Conservation (phyloP, 495 filamentous ascomycete species). For the Xylaria curta region DNA sequence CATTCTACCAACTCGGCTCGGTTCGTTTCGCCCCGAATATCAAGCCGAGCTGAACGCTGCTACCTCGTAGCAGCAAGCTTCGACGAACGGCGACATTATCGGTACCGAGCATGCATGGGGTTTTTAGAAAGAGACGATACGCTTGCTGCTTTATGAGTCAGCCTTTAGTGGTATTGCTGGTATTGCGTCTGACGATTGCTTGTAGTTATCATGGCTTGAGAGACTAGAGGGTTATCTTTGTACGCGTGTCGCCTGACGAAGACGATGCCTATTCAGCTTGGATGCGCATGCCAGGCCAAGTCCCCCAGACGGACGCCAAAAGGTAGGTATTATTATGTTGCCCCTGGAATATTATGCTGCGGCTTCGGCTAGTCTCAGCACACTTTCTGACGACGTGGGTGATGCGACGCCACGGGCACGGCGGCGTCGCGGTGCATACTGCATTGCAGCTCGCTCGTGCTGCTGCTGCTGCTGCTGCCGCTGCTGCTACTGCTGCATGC, state of each 20-base stretch:
- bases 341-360: constrained; percentile 8
- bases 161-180: neutral
- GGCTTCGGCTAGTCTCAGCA: constrained; percentile 18
- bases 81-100: neutral
- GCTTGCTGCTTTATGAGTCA: neutral
- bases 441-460: constrained; percentile 23
- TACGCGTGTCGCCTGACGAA: constrained; percentile 6
- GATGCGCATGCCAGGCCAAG: neutral
- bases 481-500: constrained; percentile 4
- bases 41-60: neutral
- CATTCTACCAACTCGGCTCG: neutral
- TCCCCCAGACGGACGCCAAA: neutral
- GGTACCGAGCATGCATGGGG: neutral
- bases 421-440: constrained; percentile 12
- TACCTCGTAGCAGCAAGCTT: neutral
- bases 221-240: neutral
- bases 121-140: neutral
- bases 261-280: neutral
- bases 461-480: neutral
- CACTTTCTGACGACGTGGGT: constrained; percentile 5
- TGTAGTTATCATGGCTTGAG: neutral
- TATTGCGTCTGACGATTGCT: neutral
- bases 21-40: constrained; percentile 9
- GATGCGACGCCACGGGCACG: constrained; percentile 19
- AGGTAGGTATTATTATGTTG: neutral